Evolutionary conservation across 495 filamentous ascomycete species (phyloP).

Genomic region (Amorphotheca resinae): DNA sequence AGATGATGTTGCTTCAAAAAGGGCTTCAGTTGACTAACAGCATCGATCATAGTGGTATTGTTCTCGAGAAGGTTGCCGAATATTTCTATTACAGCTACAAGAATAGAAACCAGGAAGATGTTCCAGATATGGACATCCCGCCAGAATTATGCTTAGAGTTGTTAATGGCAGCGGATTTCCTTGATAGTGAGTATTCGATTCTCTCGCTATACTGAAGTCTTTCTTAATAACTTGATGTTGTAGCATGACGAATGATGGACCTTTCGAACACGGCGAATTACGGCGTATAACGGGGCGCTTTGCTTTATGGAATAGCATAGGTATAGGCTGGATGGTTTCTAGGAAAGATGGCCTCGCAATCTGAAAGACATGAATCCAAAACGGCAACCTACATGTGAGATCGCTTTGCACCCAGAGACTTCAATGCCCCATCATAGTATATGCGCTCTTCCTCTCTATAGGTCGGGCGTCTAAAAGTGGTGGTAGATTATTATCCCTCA

Average conservation of each 20-base stretch:
- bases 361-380: constrained; percentile 1
- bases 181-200: constrained; percentile 24
- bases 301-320: constrained; percentile 1
- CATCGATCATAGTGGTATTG: constrained; percentile 43
- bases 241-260: constrained; percentile 7
- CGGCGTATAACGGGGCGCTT: constrained; percentile 10
- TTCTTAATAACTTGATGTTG: constrained; percentile 3
- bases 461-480: constrained; percentile 65
- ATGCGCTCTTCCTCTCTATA: constrained; percentile 49
- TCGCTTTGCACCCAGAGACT: background rate
- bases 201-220: background rate
- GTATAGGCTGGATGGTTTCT: constrained; percentile 2
- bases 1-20: background rate
- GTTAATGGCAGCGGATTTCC: constrained; percentile 71
- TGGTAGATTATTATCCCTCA: constrained; percentile 46
- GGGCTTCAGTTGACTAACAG: background rate
- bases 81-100: constrained; percentile 87
- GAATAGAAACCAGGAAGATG: constrained; percentile 59
- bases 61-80: constrained; percentile 84
- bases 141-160: constrained; percentile 67
- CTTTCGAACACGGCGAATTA: background rate
- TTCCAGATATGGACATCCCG: constrained; percentile 81
- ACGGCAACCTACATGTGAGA: background rate
- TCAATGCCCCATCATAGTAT: constrained; percentile 50
- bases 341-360: background rate